Conservation (phyloP, 257 asterid genomes). For the Solanum bulbocastanum region DNA sequence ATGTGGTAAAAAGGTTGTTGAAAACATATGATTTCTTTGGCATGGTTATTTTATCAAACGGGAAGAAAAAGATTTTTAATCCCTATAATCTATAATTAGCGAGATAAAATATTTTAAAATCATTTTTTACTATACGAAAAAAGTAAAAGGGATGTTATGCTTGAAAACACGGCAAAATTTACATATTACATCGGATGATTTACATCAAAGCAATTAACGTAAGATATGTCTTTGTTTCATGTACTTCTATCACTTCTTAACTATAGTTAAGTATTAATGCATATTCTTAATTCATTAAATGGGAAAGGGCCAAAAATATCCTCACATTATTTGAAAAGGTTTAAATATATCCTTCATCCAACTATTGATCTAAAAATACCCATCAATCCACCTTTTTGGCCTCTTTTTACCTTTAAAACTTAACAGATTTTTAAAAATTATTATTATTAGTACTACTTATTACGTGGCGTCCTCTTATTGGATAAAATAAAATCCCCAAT, state of each 20-base stretch:
- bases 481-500: no score
- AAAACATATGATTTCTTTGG: background rate
- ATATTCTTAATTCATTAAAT: no score
- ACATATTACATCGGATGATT: background rate
- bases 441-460: no score
- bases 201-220: background rate
- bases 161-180: background rate
- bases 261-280: background rate
- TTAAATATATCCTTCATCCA: no score
- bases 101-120: background rate
- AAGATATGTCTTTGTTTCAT: background rate
- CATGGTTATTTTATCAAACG: background rate
- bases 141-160: background rate
- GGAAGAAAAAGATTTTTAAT: background rate
- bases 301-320: no score
- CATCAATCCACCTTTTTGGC: no score
- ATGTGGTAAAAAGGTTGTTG: background rate
- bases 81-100: background rate
- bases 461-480: no score
- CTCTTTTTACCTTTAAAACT: no score
- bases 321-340: no score
- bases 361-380: no score
- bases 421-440: no score
- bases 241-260: background rate
- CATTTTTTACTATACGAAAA: no score